Base-by-base conservation (phyloP, 805 yeast species). In the Wickerhamiella galacta region DNA sequence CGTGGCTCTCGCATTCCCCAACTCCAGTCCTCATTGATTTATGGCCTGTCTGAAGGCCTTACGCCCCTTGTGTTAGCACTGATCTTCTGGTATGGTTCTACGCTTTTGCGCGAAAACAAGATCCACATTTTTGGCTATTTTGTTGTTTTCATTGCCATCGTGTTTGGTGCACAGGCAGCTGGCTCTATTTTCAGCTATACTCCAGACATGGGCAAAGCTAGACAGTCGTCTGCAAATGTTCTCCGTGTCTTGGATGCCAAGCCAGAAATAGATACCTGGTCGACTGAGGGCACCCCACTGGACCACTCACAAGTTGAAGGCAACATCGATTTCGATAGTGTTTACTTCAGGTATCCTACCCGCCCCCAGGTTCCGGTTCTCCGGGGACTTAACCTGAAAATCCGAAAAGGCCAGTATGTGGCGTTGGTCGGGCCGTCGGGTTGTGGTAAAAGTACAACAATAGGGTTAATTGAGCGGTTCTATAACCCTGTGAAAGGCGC, bases 401-500 rank as follows among this genome's bases (percentile, higher is more conserved):
- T 83, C 24, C 52, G 62, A n/a, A 49, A 63, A 6, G 65, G 68
- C 2, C 56, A 62, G 37, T 54, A 68, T 23, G 72, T 75, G 10
- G 90, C 73, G 33, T 55, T 87, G 3, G 74, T 87, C 4, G 77
- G 76, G 2, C 65, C 75, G 1, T 66, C 73, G 2, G 77, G 77
- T 1, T 65, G 72, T 37, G 77, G 77, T 14, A 70, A 70, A 46
- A 62, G 70, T 4, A 71, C 77, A 2, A 60, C 73, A 23, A 72
- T 74, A 14, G 54, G 70, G 2, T 54, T 68, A 29, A 35, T 35
- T 25, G 62, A 71, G 40, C 53, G 75, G 16, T 66, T 69, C 33
- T 70, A 70, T 46, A 62, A 66, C 36, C 59, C 68, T 4, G 54
- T 60, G 34, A 35, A 52, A 7, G 77, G 77, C 7, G 46, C 55